Conservation (phyloP, 2,329 filamentous ascomycete genomes). For the Diaporthe citri region DNA sequence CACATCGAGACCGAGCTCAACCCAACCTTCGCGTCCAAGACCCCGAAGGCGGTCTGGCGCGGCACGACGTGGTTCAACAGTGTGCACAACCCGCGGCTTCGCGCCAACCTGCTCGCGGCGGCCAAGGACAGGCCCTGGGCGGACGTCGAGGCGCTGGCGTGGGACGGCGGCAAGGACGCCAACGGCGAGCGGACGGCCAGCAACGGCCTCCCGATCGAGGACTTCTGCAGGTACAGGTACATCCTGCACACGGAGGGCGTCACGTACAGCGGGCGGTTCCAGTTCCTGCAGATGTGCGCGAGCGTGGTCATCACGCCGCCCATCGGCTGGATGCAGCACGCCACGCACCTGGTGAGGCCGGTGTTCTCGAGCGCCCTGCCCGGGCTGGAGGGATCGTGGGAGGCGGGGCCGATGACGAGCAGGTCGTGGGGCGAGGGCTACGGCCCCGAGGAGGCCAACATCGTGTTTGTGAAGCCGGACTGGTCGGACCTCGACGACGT, state of each 20-base stretch:
- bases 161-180: conserved; percentile 43
- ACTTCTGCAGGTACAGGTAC: conserved; percentile 65
- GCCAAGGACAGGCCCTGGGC: conserved; percentile 58
- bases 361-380: conserved; percentile 54
- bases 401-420: conserved; percentile 42
- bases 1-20: conserved; percentile 50
- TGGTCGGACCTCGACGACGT: conserved; percentile 64
- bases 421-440: conserved; percentile 56
- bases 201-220: conserved; percentile 62
- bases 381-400: conserved; percentile 36
- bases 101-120: conserved; percentile 54
- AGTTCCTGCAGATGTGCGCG: conserved; percentile 63
- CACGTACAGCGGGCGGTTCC: conserved; percentile 65
- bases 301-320: conserved; percentile 63
- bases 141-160: conserved; percentile 59
- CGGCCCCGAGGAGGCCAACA: conserved; percentile 55
- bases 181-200: conserved; percentile 49
- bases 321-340: conserved; percentile 62
- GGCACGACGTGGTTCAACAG: conserved; percentile 65
- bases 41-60: conserved; percentile 61
- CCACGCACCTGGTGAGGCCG: conserved; percentile 61
- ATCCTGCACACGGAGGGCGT: conserved; percentile 66
- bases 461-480: conserved; percentile 64
- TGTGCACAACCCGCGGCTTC: conserved; percentile 54
- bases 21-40: conserved; percentile 50